Evolutionary conservation across 1,284 basidiomycete genomes (phyloP).

Genomic region (Fomitopsis schrenkii): DNA sequence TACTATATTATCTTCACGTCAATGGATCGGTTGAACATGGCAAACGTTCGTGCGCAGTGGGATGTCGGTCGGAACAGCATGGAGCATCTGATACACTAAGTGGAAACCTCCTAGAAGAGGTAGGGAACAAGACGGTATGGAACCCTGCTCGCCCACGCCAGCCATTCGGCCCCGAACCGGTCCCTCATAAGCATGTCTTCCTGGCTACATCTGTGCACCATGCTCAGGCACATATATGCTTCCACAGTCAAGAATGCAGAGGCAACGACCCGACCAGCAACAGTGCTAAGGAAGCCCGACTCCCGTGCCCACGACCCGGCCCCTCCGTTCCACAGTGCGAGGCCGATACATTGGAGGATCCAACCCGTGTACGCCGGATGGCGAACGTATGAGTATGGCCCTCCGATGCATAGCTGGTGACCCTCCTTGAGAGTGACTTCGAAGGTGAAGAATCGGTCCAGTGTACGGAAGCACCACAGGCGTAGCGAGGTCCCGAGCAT

Average conservation of each 20-base stretch:
- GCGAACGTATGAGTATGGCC: constrained; percentile 48
- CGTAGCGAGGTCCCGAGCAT: constrained; percentile 38
- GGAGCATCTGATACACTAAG: too few relatives aligned
- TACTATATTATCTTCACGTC: background rate
- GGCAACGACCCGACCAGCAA: background rate
- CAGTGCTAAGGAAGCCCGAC: background rate
- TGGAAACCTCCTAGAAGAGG: background rate
- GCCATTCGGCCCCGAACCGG: constrained; percentile 3
- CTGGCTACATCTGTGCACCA: constrained; percentile 1
- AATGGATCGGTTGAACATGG: background rate
- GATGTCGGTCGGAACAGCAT: too few relatives aligned
- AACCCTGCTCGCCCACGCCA: constrained; percentile 1
- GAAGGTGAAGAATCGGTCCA: constrained; percentile 55
- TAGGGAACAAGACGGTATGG: constrained; percentile 3
- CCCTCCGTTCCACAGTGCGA: background rate
- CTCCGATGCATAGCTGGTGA: constrained; percentile 48
- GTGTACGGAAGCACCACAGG: constrained; percentile 31
- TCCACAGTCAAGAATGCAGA: background rate
- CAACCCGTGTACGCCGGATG: constrained; percentile 25
- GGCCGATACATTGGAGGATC: constrained; percentile 3
- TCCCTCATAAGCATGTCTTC: constrained; percentile 1
- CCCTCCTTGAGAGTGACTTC: constrained; percentile 49
- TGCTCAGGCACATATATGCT: constrained; percentile 34
- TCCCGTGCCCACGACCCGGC: constrained; percentile 1
- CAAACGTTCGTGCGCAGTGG: background rate